Percentiles rank a stretch among this genome's conserved stretches.
phyloP scores from a whole-genome alignment of 106 monocot species.

The Xerophyta viscosa region DNA sequence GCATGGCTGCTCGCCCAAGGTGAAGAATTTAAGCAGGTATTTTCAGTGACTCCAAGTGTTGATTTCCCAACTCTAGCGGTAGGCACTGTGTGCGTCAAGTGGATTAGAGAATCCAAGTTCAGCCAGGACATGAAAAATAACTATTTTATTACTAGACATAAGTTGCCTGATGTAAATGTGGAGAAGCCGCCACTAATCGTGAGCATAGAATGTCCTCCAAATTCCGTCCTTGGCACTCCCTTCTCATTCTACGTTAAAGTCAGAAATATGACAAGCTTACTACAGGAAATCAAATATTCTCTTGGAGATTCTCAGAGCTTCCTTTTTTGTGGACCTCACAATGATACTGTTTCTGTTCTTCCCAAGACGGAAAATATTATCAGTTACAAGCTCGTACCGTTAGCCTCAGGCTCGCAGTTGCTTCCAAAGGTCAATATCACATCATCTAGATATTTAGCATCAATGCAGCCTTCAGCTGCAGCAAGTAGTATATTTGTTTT shows the following conservation, averaged over 20 bases:
- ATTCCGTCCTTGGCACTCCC: conserved; percentile 71
- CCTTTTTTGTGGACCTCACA: conserved; percentile 81
- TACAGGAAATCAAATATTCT: conserved; percentile 89
- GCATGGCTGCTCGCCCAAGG: conserved; percentile 42
- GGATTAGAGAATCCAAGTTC: conserved; percentile 37
- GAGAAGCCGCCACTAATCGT: conserved; percentile 74
- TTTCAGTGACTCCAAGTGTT: conserved; percentile 48
- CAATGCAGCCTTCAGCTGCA: conserved; percentile 39
- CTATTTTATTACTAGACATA: conserved; percentile 36
- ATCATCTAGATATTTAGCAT: conserved; percentile 74
- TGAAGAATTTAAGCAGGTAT: conserved; percentile 73
- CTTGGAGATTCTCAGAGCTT: conserved; percentile 83
- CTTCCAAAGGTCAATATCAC: conserved; percentile 61
- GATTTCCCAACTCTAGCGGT: conserved; percentile 30
- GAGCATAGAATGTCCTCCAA: conserved; percentile 62
- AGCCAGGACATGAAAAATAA: conserved; percentile 8
- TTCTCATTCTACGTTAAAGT: conserved; percentile 60
- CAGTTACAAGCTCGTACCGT: conserved; percentile 67
- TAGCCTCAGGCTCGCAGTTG: conserved; percentile 61
- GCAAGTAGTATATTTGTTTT: conserved; percentile 71
- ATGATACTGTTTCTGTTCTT: conserved; percentile 40
- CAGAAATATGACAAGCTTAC: conserved; percentile 55
- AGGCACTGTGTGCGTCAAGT: conserved; percentile 47
- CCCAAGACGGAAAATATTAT: conserved; percentile 66
- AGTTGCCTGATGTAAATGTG: conserved; percentile 46